Conservation (phyloP, 345 rosid genomes). For the Turritis glabra region DNA sequence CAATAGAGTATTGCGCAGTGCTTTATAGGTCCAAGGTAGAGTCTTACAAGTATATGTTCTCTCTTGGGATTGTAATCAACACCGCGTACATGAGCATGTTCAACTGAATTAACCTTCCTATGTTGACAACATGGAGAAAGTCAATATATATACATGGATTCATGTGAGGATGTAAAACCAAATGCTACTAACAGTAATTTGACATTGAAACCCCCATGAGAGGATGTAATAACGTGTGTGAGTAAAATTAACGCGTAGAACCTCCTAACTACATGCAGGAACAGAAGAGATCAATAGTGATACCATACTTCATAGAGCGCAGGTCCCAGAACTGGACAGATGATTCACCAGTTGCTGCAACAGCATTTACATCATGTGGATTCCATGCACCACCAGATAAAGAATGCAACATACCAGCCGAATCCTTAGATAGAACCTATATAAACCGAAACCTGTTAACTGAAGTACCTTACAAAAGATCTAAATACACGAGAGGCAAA, state of each 20-base stretch:
- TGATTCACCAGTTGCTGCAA: conserved; percentile 87
- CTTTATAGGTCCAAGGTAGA: not conserved
- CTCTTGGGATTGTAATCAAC: conserved; percentile 65
- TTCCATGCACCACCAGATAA: conserved; percentile 93
- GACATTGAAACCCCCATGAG: not conserved
- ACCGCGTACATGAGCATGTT: conserved; percentile 59
- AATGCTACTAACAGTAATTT: conserved; percentile 2
- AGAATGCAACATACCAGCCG: conserved; percentile 81
- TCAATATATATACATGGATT: conserved; percentile 1
- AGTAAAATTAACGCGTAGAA: not conserved
- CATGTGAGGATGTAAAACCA: not conserved
- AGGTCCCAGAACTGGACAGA: conserved; percentile 92
- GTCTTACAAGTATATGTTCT: conserved; percentile 71
- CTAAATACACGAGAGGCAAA: not conserved
- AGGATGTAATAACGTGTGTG: not conserved
- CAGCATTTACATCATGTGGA: conserved; percentile 80
- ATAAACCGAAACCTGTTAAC: not conserved
- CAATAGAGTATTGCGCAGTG: not conserved
- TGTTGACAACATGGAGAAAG: conserved; percentile 3
- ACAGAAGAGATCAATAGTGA: conserved; percentile 21
- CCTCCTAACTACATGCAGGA: conserved; percentile 6
- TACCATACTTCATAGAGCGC: conserved; percentile 74
- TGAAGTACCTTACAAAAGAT: not conserved
- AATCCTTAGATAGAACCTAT: conserved; percentile 77
- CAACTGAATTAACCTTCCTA: conserved; percentile 79